Evolutionary conservation across 176 grass and related monocot species (phyloP).

Genomic region (barley (Hordeum vulgare)): DNA sequence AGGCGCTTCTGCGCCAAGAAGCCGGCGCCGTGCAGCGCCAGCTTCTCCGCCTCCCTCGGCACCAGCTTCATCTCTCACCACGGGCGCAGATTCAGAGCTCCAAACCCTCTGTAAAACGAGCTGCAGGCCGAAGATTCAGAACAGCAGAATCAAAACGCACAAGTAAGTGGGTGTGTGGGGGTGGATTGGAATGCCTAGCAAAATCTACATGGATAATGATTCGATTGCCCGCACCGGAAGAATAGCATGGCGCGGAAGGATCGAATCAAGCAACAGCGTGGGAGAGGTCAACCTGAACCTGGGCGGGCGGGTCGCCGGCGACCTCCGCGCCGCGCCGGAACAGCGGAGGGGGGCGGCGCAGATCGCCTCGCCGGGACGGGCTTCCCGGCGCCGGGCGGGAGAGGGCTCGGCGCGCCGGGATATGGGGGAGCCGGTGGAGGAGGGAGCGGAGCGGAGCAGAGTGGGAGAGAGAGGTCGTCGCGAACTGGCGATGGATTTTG

Average conservation of each 20-base stretch:
- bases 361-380: not conserved
- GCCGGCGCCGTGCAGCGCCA: conserved; percentile 80
- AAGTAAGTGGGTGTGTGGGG: not conserved
- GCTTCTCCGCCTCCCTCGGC: conserved; percentile 75
- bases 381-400: not conserved
- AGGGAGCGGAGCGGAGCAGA: not conserved
- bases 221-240: not conserved
- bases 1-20: conserved; percentile 93
- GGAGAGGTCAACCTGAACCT: not conserved
- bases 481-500: not conserved
- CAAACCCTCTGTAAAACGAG: not conserved
- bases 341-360: not conserved
- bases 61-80: conserved; percentile 55
- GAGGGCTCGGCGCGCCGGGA: not conserved
- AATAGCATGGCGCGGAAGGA: not conserved
- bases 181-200: not conserved
- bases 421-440: not conserved
- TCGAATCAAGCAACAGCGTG: not conserved
- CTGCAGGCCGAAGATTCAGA: not conserved
- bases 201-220: not conserved
- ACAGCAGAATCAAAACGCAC: not conserved
- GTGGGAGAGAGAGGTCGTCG: not conserved
- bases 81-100: not conserved
- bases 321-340: not conserved
- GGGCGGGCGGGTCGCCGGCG: not conserved